phyloP scores from a whole-genome alignment of 2,329 filamentous ascomycete genomes.

The Aspergillus sclerotialis region DNA sequence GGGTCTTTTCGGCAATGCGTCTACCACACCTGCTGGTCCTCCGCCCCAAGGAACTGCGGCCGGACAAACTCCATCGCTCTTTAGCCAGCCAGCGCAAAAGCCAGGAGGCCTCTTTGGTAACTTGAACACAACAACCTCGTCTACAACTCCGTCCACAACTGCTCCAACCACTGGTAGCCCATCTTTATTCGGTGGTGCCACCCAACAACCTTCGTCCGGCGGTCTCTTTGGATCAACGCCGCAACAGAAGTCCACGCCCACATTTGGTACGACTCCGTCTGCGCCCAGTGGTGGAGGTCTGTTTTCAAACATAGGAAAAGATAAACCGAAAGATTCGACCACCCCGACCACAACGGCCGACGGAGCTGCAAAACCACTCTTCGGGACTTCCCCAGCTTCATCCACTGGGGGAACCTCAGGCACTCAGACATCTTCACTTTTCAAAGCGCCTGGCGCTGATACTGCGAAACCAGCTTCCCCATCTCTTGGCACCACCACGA shows the following conservation, averaged over 20 bases:
- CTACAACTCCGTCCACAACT: conserved; percentile 19
- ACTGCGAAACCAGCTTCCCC: conserved; percentile 22
- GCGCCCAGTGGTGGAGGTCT: conserved; percentile 18
- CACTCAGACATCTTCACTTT: conserved; percentile 21
- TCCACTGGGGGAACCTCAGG: conserved; percentile 10
- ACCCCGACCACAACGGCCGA: conserved; percentile 18
- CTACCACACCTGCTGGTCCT: conserved; percentile 46
- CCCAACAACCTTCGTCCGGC: conserved; percentile 23
- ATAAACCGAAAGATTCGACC: conserved; percentile 23
- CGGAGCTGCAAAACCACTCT: conserved; percentile 21
- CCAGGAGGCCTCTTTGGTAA: conserved; percentile 21
- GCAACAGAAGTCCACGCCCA: conserved; percentile 18
- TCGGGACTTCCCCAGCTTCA: conserved; percentile 15
- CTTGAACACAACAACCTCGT: conserved; percentile 16
- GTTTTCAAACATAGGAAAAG: conserved; percentile 24
- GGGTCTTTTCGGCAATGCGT: conserved; percentile 33
- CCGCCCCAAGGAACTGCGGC: conserved; percentile 31
- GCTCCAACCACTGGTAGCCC: conserved; percentile 8
- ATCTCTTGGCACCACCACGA: conserved; percentile 14
- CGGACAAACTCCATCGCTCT: conserved; percentile 21
- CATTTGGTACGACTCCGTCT: conserved; percentile 9
- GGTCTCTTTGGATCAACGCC: conserved; percentile 22
- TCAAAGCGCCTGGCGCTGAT: conserved; percentile 19
- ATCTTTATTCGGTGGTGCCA: conserved; percentile 11
- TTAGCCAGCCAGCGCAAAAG: conserved; percentile 20